A percentile compares a stretch with the other conserved stretches of the same genome.
These are phyloP conservation scores for Angophora floribunda DNA, from an alignment of 345 rosid species.

Conservation along the genomic window DNA sequence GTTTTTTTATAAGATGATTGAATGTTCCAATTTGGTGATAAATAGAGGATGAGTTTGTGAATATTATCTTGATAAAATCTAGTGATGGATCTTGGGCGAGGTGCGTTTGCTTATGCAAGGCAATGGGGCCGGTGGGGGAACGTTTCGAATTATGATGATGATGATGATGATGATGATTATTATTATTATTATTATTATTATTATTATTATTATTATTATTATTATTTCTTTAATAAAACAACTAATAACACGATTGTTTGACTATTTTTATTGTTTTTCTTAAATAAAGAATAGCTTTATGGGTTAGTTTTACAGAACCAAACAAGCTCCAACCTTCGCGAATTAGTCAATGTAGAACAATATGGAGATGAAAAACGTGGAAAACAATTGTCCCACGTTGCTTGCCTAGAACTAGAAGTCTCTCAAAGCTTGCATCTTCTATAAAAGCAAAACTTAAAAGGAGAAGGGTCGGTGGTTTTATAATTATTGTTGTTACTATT, in stretches of 20 bases:
- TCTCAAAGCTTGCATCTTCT: not conserved
- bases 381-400: not conserved
- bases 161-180: too few relatives aligned
- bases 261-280: not conserved
- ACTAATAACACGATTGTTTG: not conserved
- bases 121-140: not conserved
- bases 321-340: not conserved
- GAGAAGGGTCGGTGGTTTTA: not conserved
- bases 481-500: not conserved
- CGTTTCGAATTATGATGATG: not conserved
- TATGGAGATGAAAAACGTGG: not conserved
- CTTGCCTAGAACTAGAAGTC: not conserved
- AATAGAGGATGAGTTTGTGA: rapidly evolving
- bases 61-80: not conserved
- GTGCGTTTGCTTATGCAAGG: not conserved
- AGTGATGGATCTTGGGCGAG: not conserved
- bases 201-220: not conserved
- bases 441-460: not conserved
- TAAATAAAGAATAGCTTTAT: not conserved
- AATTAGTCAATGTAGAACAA: not conserved
- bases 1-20: not conserved
- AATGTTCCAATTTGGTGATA: not conserved
- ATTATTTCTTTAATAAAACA: not conserved
- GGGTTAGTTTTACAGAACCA: not conserved
- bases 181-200: not conserved